Base-by-base conservation (phyloP, 805 yeast species). In the Pichia gijzeniarum region DNA sequence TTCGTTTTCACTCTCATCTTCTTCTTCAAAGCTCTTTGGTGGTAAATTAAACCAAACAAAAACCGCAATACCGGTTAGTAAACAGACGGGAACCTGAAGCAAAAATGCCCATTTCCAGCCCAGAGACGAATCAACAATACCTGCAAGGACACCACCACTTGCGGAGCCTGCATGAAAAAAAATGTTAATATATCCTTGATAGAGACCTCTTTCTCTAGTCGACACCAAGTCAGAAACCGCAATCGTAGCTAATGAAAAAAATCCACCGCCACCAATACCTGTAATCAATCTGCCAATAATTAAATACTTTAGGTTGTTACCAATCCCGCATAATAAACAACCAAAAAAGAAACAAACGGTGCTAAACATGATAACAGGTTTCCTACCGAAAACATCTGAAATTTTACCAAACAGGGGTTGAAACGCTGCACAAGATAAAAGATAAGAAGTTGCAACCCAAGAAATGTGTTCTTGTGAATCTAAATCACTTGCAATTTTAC, bases 221-320 rank as follows among this genome's bases (percentile, higher is more conserved):
- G 93, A 80, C 22, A 89, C 81, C 39, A 86, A 68, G 62, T 88
- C 96, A 22, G 86, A 77, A 54, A 83, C 74, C 2, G 89, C 73
- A 47, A 88, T 83, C 6, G 95, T 81, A 16, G 86, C 76, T 53
- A 87, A 67, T 0, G 90, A 73, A 41, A 82, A 77, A 57, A 88
- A 75, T 1, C 96, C 96, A 5, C 95, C 93, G 10, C 93, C 95
- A 20, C 96, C 96, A 45, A 85, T 74, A 17, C 96, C 96, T 21
- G 95, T 80, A 41, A 88, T 70, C 49, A 86, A 78, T 55, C 87
- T 68, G 4, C 84, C 84, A 25, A 75, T 49, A 55, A 75, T 57
- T 62, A 78, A 62, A 58, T 63, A n/a, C 70, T 68, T 31, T 55
- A 72, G 54, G 63, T 71, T 45, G 60, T 60, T 27, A 52, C 63